Conservation (phyloP, 2,329 filamentous ascomycete species). For the Ophiostoma montium region DNA sequence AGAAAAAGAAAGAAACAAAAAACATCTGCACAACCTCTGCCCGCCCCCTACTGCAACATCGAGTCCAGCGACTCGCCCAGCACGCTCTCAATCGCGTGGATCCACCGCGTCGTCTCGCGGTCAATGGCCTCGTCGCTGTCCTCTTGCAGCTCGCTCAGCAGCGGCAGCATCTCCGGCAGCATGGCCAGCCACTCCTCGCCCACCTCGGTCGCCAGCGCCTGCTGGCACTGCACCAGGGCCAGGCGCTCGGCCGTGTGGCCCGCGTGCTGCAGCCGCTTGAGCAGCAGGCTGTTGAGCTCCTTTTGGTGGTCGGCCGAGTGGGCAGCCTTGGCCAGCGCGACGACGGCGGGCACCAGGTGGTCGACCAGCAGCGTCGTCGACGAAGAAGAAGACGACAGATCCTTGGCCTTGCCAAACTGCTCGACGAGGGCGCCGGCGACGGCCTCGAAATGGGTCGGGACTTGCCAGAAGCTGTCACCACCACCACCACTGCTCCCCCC, state of each 20-base stretch:
- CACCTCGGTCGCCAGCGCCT: slow-evolving; percentile 57
- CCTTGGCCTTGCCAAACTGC: slow-evolving; percentile 41
- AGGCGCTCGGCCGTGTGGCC: slow-evolving; percentile 60
- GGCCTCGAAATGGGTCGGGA: slow-evolving; percentile 68
- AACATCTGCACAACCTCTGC: not conserved
- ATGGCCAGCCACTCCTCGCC: slow-evolving; percentile 90
- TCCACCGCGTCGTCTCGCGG: slow-evolving; percentile 78
- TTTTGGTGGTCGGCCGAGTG: slow-evolving; percentile 85
- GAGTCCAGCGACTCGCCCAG: slow-evolving; percentile 81
- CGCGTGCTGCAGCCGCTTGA: slow-evolving; percentile 58
- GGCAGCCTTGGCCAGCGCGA: slow-evolving; percentile 65
- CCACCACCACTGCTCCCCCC: slow-evolving; percentile 20
- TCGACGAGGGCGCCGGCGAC: slow-evolving; percentile 56
- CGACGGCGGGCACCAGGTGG: slow-evolving; percentile 58
- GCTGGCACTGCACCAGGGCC: slow-evolving; percentile 69
- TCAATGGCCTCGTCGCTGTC: slow-evolving; percentile 94
- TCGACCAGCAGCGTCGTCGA: slow-evolving; percentile 21
- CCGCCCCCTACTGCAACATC: slow-evolving; percentile 90
- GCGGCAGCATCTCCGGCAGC: slow-evolving; percentile 89
- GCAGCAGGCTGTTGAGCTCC: slow-evolving; percentile 64
- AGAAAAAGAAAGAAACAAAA: not conserved
- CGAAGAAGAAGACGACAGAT: not conserved
- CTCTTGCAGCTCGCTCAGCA: slow-evolving; percentile 89
- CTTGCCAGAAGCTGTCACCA: slow-evolving; percentile 61
- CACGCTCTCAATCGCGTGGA: slow-evolving; percentile 75